Conservation (phyloP, 768 basidiomycete species). For the Astraeus odoratus region DNA sequence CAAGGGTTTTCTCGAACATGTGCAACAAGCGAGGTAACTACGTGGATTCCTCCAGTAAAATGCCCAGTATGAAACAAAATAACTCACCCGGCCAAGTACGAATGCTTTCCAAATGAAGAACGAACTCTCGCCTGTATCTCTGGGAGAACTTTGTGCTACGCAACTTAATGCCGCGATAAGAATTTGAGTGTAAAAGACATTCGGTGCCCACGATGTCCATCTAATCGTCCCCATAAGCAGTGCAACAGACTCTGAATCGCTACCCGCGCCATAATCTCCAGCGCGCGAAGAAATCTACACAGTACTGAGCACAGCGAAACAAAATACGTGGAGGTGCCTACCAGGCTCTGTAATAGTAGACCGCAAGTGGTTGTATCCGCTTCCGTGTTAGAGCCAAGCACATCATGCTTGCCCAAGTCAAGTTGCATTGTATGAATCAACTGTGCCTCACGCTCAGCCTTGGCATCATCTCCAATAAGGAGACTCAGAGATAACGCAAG, state of each 20-base stretch:
- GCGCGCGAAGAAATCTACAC: conserved; percentile 52
- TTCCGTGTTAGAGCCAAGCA: conserved; percentile 51
- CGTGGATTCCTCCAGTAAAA: conserved; percentile 1
- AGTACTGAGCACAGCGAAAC: background rate
- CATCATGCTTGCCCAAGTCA: conserved; percentile 49
- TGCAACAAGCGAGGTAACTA: conserved; percentile 59
- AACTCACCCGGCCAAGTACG: conserved; percentile 60
- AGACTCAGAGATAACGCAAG: conserved; percentile 54
- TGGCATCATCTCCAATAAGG: conserved; percentile 62
- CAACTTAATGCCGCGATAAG: conserved; percentile 57
- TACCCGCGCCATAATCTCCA: conserved; percentile 57
- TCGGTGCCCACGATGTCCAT: conserved; percentile 58
- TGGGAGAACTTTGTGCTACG: conserved; percentile 44
- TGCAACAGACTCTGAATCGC: conserved; percentile 43
- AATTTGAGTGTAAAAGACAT: conserved; percentile 62
- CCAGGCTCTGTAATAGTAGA: conserved; percentile 55
- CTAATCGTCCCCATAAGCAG: conserved; percentile 50
- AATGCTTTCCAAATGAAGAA: conserved; percentile 62
- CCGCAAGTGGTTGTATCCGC: conserved; percentile 61
- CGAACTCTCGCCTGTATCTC: conserved; percentile 23
- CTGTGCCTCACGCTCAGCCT: conserved; percentile 63
- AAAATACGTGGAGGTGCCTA: conserved; percentile 25
- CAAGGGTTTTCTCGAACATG: conserved; percentile 49
- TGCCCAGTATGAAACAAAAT: conserved; percentile 2
- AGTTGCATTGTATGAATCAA: conserved; percentile 61